Evolutionary conservation across 1,139 yeast genomes (phyloP).

Genomic region (Magnusiomyces sp.): DNA sequence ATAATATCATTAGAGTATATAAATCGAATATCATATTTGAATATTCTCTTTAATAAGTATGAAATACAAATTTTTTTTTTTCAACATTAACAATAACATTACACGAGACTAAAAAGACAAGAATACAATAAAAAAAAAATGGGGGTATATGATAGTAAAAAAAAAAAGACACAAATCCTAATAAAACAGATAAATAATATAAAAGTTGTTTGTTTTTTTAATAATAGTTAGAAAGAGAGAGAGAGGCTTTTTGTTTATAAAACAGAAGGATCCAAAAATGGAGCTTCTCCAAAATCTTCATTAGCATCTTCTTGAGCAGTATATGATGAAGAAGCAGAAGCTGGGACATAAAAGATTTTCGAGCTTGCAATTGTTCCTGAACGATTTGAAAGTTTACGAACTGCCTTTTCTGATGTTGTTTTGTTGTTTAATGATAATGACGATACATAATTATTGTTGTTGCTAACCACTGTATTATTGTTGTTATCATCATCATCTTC

Average conservation of each 20-base stretch:
- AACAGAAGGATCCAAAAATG: conserved; percentile 11
- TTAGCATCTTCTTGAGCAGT: conserved; percentile 16
- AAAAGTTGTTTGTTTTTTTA: no score
- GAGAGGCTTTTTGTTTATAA: no score
- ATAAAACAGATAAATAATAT: no score
- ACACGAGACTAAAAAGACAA: neutral
- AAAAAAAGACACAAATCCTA: no score
- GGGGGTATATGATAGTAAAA: no score
- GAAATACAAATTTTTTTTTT: neutral
- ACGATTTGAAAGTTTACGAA: neutral
- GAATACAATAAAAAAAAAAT: neutral
- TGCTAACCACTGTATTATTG: conserved; percentile 6
- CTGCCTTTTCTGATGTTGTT: neutral
- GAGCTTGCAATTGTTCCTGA: neutral
- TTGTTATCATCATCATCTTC: conserved; percentile 5
- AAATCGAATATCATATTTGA: neutral
- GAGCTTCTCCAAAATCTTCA: conserved; percentile 19
- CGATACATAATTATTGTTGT: no score
- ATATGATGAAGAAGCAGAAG: conserved; percentile 20
- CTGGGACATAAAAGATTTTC: conserved; percentile 29
- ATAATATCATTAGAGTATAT: no score
- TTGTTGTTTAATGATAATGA: neutral
- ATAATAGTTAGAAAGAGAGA: no score
- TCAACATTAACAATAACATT: no score
- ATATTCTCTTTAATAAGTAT: neutral